Conservation (phyloP, 257 asterid genomes). For the Verbascum thapsus region DNA sequence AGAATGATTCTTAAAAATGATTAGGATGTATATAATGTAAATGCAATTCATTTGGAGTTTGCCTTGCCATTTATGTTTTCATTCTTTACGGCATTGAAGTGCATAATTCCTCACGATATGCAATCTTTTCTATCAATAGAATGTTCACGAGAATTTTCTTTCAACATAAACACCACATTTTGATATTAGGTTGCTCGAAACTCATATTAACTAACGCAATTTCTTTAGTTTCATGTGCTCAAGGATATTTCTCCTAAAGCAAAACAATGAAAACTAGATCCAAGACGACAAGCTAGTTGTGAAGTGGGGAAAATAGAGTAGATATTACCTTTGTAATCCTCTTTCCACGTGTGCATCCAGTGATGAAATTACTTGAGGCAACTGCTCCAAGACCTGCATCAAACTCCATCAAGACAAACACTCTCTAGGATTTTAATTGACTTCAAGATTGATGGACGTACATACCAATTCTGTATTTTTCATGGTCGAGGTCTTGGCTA, state of each 20-base stretch:
- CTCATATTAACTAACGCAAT: background rate
- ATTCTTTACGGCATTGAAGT: background rate
- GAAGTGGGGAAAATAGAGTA: slow-evolving; percentile 2
- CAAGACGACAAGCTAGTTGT: slow-evolving; percentile 13
- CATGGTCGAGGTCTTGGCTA: slow-evolving; percentile 62
- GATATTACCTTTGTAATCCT: slow-evolving; percentile 62
- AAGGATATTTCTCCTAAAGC: background rate
- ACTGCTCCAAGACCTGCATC: slow-evolving; percentile 64
- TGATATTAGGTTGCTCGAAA: slow-evolving; percentile 5
- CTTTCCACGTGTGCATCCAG: slow-evolving; percentile 76
- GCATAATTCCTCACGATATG: background rate
- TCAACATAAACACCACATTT: background rate
- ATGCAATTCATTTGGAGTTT: background rate
- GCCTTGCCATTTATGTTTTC: background rate
- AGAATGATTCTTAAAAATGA: too few relatives aligned
- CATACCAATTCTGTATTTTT: slow-evolving; percentile 69
- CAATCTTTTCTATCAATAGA: background rate
- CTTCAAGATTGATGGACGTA: slow-evolving; percentile 10
- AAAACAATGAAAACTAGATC: slow-evolving; percentile 4
- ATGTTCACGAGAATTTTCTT: slow-evolving; percentile 1
- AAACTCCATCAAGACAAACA: slow-evolving; percentile 24
- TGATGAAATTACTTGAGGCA: slow-evolving; percentile 74
- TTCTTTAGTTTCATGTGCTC: background rate
- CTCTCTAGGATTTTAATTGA: slow-evolving; percentile 25
- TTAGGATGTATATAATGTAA: too few relatives aligned